Percentiles rank a stretch among this genome's conserved stretches.
These are phyloP conservation scores for Ottelia alismoides DNA, from an alignment of 106 monocot genomes.

Conservation along the genomic window DNA sequence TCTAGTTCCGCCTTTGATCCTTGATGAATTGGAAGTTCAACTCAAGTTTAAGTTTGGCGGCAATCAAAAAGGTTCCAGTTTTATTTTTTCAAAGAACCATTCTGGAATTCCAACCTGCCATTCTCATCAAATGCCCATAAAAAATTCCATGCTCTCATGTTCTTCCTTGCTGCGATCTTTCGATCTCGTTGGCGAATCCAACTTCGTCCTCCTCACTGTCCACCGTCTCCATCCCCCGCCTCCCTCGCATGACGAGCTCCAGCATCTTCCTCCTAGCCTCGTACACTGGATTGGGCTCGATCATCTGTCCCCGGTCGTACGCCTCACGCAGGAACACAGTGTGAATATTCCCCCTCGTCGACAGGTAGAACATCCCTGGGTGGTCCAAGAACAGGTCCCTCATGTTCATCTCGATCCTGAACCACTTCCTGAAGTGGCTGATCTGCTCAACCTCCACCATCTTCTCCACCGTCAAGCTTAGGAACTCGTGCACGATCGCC, in stretches of 20 bases:
- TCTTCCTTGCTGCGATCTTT: too few species aligned
- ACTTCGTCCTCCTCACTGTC: too few species aligned
- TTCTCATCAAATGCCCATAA: too few species aligned
- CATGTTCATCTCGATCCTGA: conserved; percentile 52
- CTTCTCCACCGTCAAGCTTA: conserved; percentile 73
- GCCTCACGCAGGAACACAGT: conserved; percentile 64
- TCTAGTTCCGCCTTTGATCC: too few species aligned
- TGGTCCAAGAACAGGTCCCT: conserved; percentile 67
- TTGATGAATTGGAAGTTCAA: too few species aligned
- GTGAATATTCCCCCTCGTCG: conserved; percentile 45
- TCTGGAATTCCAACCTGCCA: too few species aligned
- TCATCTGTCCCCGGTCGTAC: conserved; percentile 39
- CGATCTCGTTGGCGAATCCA: too few species aligned
- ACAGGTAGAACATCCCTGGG: conserved; percentile 83
- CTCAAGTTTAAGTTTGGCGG: too few species aligned
- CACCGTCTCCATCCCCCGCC: too few species aligned
- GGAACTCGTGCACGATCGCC: conserved; percentile 64
- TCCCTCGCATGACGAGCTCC: conserved; percentile 32
- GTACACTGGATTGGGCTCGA: conserved; percentile 55
- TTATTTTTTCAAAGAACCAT: too few species aligned
- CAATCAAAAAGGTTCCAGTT: too few species aligned
- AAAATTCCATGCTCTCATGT: too few species aligned
- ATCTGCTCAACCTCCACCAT: conserved; percentile 56
- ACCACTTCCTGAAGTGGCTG: conserved; percentile 59
- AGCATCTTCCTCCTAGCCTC: conserved; percentile 49